Percentiles rank a stretch among this genome's conserved stretches.
phyloP scores from a whole-genome alignment of 129 eudicot species.

The Artemisia argyi region DNA sequence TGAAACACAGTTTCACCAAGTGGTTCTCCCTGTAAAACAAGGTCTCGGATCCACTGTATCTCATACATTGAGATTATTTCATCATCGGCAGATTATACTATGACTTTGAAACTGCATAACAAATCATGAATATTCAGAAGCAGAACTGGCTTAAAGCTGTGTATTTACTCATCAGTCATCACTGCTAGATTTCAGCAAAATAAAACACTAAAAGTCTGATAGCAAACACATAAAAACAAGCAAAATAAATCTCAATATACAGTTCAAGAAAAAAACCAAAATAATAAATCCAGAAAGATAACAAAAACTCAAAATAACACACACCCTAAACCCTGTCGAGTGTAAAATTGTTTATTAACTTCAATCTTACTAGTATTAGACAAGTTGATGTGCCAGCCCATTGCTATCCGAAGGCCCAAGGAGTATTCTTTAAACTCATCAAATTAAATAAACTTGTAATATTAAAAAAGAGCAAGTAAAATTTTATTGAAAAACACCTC shows the following conservation, averaged over 20 bases:
- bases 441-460: no score
- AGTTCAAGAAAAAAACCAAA: no score
- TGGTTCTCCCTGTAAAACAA: conserved; percentile 28
- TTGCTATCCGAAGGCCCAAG: not conserved
- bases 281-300: no score
- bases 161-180: no score
- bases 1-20: not conserved
- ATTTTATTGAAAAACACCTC: no score
- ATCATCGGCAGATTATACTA: not conserved
- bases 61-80: not conserved
- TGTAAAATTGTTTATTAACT: no score
- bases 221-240: no score
- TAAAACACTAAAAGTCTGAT: not conserved
- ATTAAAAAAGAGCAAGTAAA: no score
- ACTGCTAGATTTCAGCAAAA: conserved; percentile 29
- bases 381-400: conserved; percentile 24
- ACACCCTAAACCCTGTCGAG: no score
- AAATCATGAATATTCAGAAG: conserved; percentile 46
- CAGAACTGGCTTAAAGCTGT: conserved; percentile 97
- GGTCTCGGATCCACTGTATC: conserved; percentile 17
- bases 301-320: no score
- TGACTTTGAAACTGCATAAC: not conserved
- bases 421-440: no score
- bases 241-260: no score
- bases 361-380: not conserved